Evolutionary conservation across 305 asterid species (phyloP).

Genomic region (Lippia alba): DNA sequence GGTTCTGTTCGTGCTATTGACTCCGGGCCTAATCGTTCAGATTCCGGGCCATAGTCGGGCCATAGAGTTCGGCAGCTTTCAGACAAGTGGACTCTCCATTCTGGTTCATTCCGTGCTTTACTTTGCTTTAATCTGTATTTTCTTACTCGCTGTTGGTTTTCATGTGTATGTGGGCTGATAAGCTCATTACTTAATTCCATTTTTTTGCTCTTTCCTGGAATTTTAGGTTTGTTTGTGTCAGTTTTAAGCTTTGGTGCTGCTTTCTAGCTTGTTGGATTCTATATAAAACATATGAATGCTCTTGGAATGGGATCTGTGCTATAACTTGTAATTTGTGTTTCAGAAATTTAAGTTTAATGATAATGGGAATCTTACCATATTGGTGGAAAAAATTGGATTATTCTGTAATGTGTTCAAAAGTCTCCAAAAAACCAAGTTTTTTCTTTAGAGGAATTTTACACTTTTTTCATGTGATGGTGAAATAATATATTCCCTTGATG

Average conservation of each 20-base stretch:
- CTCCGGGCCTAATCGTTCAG: constrained; percentile 72
- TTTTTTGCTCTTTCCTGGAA: not conserved
- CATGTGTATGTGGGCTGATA: constrained; percentile 56
- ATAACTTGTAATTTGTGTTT: too few species aligned
- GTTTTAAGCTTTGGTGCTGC: not conserved
- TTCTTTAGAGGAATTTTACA: not conserved
- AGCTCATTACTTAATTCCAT: too few species aligned
- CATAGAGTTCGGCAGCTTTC: constrained; percentile 63
- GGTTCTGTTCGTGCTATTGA: constrained; percentile 62
- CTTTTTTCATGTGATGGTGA: not conserved
- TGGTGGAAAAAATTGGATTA: too few species aligned
- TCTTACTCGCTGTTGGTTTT: constrained; percentile 60
- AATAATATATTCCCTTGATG: not conserved
- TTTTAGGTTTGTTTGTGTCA: not conserved
- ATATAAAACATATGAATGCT: not conserved
- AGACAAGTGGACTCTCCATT: constrained; percentile 62
- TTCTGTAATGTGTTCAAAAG: not conserved
- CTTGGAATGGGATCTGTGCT: not conserved
- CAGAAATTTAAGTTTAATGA: not conserved
- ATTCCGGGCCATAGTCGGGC: constrained; percentile 60
- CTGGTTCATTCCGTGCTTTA: constrained; percentile 61
- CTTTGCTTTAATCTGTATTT: constrained; percentile 64
- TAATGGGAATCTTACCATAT: too few species aligned
- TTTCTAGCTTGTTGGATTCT: not conserved
- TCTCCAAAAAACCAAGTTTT: not conserved